Conservation (phyloP, 129 eudicot genomes). For the Centaurea solstitialis region DNA sequence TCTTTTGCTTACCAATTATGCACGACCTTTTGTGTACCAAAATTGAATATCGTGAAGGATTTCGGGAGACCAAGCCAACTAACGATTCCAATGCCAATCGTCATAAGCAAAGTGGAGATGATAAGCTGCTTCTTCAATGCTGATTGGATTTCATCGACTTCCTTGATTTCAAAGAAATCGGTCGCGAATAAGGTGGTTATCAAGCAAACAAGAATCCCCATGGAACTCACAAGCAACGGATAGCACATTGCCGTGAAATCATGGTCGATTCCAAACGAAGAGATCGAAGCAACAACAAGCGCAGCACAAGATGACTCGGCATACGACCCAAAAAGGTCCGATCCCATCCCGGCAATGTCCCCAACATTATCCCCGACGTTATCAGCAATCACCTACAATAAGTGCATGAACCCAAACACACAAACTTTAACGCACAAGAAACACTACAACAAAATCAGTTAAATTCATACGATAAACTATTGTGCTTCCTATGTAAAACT, state of each 20-base stretch:
- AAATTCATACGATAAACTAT: no score
- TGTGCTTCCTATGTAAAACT: not conserved
- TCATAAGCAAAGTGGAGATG: conserved; percentile 72
- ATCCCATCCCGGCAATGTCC: conserved; percentile 89
- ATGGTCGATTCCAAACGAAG: conserved; percentile 72
- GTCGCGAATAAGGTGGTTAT: conserved; percentile 74
- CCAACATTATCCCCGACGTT: conserved; percentile 83
- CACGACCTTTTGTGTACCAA: conserved; percentile 66
- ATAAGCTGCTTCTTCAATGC: conserved; percentile 69
- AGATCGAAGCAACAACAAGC: conserved; percentile 76
- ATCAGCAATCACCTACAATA: conserved; percentile 69
- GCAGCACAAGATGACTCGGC: conserved; percentile 89
- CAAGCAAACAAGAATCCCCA: conserved; percentile 74
- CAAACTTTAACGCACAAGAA: not conserved
- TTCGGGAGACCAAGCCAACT: conserved; percentile 59
- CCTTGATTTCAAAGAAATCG: conserved; percentile 66
- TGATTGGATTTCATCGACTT: conserved; percentile 62
- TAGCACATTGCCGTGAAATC: conserved; percentile 69
- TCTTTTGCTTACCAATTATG: conserved; percentile 55
- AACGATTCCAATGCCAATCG: conserved; percentile 57
- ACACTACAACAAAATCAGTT: not conserved
- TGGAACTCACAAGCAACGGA: conserved; percentile 67
- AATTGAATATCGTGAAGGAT: conserved; percentile 73
- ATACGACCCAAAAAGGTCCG: conserved; percentile 77
- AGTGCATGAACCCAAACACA: not conserved